These are phyloP conservation scores for Fusarium poae DNA, from an alignment of 2,329 filamentous ascomycete species.

Conservation along the genomic window DNA sequence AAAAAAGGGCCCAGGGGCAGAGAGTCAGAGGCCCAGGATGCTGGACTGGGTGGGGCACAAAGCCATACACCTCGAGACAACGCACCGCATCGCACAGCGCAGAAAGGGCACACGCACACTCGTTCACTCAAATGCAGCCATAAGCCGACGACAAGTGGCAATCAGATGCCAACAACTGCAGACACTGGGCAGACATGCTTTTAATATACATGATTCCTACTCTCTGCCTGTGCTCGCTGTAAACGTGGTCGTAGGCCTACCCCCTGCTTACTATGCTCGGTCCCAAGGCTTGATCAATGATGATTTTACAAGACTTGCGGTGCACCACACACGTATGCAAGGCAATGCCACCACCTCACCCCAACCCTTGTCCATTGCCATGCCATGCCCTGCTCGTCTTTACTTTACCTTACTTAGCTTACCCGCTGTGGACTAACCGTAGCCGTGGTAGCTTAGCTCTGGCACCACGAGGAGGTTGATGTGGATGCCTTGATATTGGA, in stretches of 20 bases:
- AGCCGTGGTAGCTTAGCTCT: constrained; percentile 42
- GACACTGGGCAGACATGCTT: constrained; percentile 7
- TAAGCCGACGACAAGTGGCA: constrained; percentile 51
- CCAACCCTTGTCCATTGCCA: constrained; percentile 29
- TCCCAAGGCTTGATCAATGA: constrained; percentile 28
- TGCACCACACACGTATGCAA: constrained; percentile 29
- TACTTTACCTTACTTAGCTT: constrained; percentile 31
- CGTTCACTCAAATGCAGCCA: constrained; percentile 46
- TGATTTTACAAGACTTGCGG: constrained; percentile 30
- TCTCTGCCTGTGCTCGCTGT: neutral
- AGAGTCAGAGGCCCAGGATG: constrained; percentile 3
- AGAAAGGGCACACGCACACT: constrained; percentile 11
- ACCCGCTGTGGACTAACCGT: constrained; percentile 36
- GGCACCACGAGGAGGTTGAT: constrained; percentile 35
- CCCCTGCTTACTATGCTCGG: constrained; percentile 5
- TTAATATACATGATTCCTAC: neutral
- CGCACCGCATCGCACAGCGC: constrained; percentile 36
- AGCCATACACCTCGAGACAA: constrained; percentile 49
- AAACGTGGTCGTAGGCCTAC: neutral
- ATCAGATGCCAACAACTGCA: constrained; percentile 30
- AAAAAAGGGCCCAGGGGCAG: constrained; percentile 40
- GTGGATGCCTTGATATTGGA: constrained; percentile 39
- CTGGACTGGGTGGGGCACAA: constrained; percentile 26
- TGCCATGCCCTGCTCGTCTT: constrained; percentile 12
- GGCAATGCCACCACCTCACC: constrained; percentile 16